Percentiles rank a stretch among this genome's conserved stretches.
phyloP scores from a whole-genome alignment of 371 early-diverging fungal species.

The Nosema bombycis region DNA sequence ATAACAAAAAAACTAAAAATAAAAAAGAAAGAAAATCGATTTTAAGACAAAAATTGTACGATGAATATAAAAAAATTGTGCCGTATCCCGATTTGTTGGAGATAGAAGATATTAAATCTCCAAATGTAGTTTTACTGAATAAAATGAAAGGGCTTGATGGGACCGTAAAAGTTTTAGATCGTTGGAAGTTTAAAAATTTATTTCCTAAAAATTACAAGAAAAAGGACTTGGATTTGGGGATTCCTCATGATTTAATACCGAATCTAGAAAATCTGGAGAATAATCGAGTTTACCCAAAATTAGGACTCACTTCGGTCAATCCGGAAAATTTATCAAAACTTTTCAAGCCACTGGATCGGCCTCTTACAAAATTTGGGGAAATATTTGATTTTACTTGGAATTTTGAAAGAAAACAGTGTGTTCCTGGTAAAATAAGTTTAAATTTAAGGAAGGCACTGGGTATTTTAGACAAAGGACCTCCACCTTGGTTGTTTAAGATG shows the following conservation, averaged over 20 bases:
- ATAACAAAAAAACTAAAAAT: neutral
- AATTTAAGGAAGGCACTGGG: constrained; percentile 76
- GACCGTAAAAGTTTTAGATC: constrained; percentile 83
- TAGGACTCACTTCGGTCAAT: constrained; percentile 85
- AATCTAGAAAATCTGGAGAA: constrained; percentile 76
- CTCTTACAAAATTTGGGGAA: constrained; percentile 67
- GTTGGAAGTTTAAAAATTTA: constrained; percentile 88
- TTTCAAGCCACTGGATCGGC: constrained; percentile 81
- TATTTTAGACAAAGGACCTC: constrained; percentile 80
- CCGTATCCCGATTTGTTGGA: constrained; percentile 83
- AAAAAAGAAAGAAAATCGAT: constrained; percentile 34
- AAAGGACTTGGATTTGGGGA: no score
- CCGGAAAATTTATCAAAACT: constrained; percentile 89
- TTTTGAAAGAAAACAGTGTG: constrained; percentile 74
- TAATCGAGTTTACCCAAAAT: constrained; percentile 80
- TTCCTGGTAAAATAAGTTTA: constrained; percentile 75
- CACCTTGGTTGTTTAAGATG: constrained; percentile 94
- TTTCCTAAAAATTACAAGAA: constrained; percentile 88
- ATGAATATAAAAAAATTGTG: constrained; percentile 70
- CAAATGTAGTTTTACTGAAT: constrained; percentile 80
- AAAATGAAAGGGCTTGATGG: constrained; percentile 77
- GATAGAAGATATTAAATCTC: constrained; percentile 78
- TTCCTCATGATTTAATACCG: constrained; percentile 72
- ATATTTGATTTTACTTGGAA: constrained; percentile 66
- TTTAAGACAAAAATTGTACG: constrained; percentile 10